These are phyloP conservation scores for Penicillium palitans DNA, from an alignment of 2,329 filamentous ascomycete species.

Conservation along the genomic window DNA sequence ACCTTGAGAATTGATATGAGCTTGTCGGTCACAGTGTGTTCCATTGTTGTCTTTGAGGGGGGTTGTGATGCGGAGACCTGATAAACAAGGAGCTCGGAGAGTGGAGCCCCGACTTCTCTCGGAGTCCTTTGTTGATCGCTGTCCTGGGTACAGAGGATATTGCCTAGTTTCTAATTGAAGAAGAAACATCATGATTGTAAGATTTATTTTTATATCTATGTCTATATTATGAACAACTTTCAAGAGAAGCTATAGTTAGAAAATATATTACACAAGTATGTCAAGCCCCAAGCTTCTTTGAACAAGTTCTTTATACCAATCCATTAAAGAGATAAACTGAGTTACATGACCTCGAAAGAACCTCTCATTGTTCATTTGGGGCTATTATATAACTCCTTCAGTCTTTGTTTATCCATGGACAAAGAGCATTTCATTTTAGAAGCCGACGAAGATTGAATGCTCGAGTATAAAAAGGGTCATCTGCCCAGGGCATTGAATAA, in stretches of 20 bases:
- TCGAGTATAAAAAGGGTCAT: not conserved
- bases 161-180: not conserved
- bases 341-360: not conserved
- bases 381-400: not conserved
- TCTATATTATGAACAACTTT: not conserved
- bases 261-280: not conserved
- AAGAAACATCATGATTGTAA: not conserved
- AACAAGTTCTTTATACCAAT: not conserved
- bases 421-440: not conserved
- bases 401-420: not conserved
- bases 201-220: not conserved
- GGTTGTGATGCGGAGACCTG: not conserved
- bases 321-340: not conserved
- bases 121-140: not conserved
- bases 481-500: not conserved
- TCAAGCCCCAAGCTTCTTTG: not conserved
- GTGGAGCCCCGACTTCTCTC: slow-evolving; percentile 2
- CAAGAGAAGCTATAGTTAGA: not conserved
- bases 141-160: not conserved
- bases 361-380: not conserved
- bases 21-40: slow-evolving; percentile 6
- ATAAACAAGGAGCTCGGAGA: not conserved
- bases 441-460: not conserved
- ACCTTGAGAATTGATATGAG: slow-evolving; percentile 33
- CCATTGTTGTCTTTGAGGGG: slow-evolving; percentile 3